Conservation (phyloP, 345 rosid species). For the Citrus cavaleriei region DNA sequence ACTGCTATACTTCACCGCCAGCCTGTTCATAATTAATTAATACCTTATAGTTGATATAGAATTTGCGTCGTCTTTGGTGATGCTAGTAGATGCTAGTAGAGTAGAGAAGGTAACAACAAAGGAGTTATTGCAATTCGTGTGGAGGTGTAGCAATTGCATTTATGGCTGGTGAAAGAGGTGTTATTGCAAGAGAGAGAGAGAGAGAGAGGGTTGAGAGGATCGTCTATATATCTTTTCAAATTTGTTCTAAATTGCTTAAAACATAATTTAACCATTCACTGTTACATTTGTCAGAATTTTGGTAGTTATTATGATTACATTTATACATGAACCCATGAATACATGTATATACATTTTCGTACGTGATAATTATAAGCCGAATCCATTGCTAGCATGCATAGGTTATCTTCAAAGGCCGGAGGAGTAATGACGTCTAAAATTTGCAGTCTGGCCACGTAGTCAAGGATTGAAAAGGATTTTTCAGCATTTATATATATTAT, state of each 20-base stretch:
- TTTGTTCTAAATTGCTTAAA: neutral
- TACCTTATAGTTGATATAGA: neutral
- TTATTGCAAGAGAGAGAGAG: slow-evolving; percentile 35
- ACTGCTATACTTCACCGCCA: neutral
- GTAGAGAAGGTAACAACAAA: slow-evolving; percentile 38
- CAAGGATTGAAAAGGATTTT: neutral
- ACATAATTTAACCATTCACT: neutral
- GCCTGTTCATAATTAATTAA: neutral
- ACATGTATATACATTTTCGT: neutral
- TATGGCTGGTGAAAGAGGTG: slow-evolving; percentile 40
- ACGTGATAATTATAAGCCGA: neutral
- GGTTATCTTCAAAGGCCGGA: neutral
- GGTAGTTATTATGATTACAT: neutral
- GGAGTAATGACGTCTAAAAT: neutral
- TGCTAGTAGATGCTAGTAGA: slow-evolving; percentile 15
- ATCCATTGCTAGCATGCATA: neutral
- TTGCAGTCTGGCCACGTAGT: neutral
- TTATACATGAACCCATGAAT: neutral
- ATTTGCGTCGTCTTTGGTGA: neutral
- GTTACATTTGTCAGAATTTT: neutral
- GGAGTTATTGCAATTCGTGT: slow-evolving; percentile 63
- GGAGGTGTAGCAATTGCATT: slow-evolving; percentile 74
- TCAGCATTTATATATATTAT: neutral
- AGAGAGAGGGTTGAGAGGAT: neutral
- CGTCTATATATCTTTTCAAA: neutral